Base-by-base conservation (phyloP, 2,329 filamentous ascomycete species). In the Aspergillus quadrilineatus region DNA sequence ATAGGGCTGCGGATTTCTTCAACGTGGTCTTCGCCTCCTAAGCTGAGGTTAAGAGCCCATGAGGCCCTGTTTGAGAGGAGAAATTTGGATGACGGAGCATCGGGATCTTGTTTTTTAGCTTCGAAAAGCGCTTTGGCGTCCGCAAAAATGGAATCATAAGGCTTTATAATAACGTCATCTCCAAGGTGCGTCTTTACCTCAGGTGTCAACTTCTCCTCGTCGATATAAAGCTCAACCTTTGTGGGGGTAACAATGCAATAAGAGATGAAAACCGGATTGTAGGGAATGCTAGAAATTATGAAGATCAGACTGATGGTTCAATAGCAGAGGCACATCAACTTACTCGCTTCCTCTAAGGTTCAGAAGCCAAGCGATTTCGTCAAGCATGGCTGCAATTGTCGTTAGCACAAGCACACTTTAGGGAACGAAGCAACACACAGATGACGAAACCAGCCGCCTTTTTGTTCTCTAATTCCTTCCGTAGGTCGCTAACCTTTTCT, bases 331-430 rank as follows among this genome's bases (percentile, higher is more conserved):
- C n/a, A 7, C 12, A 4, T 12, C 41, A 29, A 50, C 80, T 61
- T 75, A 84, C 82, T 97, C 94, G 72, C 83, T 94, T 65, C 94
- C 94, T 65, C 94, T 87, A 48, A 99, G 78, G 75, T 99, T 99
- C 79, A 97, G 97, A n/a, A 99, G 82, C 94, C 94, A 99, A 9
- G 94, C 94, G 66, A 97, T 86, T 75, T 99, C 94, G 68, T 99
- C 94, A 43, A 99, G 84, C 87, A 95, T 92, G 5, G 92, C 79
- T 79, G 50, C 29, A 44, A 34, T 52, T 15, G 57, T 52, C 30
- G 57, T 68, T 58, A 65, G 61, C 34, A 41, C 30, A 28, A n/a
- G 3, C 32, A 22, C 10, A 10, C 7, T 29, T 12, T 6, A 5
- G 10, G 4, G 49, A 8, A 12, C 42, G 30, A 37, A 26, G 5